Percentiles rank a stretch among this genome's conserved stretches.
These are phyloP conservation scores for Suillus variegatus DNA, from an alignment of 768 basidiomycete species.

Conservation along the genomic window DNA sequence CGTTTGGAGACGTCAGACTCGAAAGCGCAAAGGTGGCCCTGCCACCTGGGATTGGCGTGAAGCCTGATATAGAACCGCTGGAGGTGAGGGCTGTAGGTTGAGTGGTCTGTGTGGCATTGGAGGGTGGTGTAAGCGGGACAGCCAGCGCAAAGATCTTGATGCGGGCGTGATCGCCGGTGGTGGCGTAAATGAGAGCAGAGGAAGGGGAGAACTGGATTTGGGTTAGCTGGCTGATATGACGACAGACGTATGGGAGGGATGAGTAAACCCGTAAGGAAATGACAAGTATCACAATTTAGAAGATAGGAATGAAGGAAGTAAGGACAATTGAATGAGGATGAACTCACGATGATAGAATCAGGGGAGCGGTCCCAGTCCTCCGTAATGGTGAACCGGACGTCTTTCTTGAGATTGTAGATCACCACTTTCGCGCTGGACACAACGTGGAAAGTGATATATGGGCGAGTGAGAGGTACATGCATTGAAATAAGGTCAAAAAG, in stretches of 20 bases:
- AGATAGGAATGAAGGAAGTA: background rate
- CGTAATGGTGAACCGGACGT: conserved; percentile 73
- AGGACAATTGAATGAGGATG: background rate
- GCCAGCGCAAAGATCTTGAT: conserved; percentile 73
- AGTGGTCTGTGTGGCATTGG: conserved; percentile 47
- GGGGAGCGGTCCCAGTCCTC: conserved; percentile 87
- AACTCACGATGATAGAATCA: conserved; percentile 22
- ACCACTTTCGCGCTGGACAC: conserved; percentile 67
- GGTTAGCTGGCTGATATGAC: background rate
- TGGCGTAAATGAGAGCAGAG: conserved; percentile 67
- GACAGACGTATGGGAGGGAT: background rate
- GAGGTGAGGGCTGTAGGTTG: conserved; percentile 65
- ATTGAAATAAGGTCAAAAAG: conserved; percentile 1
- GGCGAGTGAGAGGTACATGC: background rate
- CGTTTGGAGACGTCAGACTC: conserved; percentile 78
- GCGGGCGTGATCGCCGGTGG: conserved; percentile 77
- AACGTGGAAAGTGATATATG: background rate
- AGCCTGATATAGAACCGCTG: conserved; percentile 54
- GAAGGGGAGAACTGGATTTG: conserved; percentile 68
- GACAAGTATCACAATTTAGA: background rate
- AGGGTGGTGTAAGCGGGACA: conserved; percentile 59
- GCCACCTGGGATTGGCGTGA: conserved; percentile 60
- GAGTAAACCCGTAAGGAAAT: background rate
- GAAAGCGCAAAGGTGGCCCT: conserved; percentile 73
- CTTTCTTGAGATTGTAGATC: conserved; percentile 69